Conservation (phyloP, 805 yeast genomes). For the Pichia gijzeniarum region DNA sequence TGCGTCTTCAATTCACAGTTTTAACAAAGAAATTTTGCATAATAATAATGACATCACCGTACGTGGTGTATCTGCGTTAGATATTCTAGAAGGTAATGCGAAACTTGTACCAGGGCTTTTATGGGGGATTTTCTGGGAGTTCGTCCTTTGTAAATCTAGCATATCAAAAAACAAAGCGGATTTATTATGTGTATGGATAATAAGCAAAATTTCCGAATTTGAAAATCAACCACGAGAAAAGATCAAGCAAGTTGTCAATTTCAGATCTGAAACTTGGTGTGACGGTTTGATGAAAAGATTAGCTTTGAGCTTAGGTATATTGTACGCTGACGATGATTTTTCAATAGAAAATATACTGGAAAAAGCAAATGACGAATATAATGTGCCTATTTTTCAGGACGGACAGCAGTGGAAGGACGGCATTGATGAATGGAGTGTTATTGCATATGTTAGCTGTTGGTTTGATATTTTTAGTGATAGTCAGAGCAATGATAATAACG, state of each 20-base stretch:
- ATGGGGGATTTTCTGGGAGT: conserved; percentile 7
- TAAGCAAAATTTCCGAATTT: neutral
- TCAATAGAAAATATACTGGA: neutral
- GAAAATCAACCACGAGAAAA: neutral
- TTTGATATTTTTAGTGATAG: conserved; percentile 35
- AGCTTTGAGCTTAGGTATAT: neutral
- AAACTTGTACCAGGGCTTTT: conserved; percentile 2
- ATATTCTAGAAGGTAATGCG: conserved; percentile 1
- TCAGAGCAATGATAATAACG: neutral
- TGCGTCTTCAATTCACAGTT: neutral
- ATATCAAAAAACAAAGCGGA: neutral
- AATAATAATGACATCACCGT: neutral
- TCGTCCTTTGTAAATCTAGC: neutral
- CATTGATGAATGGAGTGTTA: conserved; percentile 49
- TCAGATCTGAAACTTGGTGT: neutral
- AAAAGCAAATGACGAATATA: neutral
- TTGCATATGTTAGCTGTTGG: conserved; percentile 56
- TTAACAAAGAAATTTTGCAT: too few relatives aligned
- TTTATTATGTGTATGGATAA: neutral
- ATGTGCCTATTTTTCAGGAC: neutral
- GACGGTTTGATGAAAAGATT: neutral
- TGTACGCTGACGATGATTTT: neutral
- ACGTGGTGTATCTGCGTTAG: conserved; percentile 1
- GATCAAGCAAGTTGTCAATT: neutral
- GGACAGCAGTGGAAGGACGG: neutral